A percentile compares a stretch with the other conserved stretches of the same genome.
Conservation (phyloP, 2,329 filamentous ascomycete species). For the Anisogramma anomala region DNA sequence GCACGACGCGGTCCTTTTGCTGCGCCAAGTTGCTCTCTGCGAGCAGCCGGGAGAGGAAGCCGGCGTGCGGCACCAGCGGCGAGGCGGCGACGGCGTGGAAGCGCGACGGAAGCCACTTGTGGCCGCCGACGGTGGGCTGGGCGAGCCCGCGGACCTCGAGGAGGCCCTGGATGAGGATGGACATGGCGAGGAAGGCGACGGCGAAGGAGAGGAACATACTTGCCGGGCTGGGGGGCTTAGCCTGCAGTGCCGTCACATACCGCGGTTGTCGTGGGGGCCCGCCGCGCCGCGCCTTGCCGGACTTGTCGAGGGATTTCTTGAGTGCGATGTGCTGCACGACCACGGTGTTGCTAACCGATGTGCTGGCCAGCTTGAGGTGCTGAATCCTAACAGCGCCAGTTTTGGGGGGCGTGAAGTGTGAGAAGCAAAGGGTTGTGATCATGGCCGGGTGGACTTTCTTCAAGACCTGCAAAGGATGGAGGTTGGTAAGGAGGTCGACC, state of each 20-base stretch:
- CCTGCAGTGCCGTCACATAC: constrained; percentile 56
- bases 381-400: constrained; percentile 37
- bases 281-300: constrained; percentile 24
- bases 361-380: constrained; percentile 67
- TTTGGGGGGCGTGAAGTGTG: constrained; percentile 43
- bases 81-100: constrained; percentile 10
- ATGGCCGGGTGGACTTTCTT: constrained; percentile 43
- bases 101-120: constrained; percentile 40
- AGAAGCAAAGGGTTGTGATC: constrained; percentile 50
- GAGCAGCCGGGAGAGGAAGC: constrained; percentile 11
- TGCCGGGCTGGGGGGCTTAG: constrained; percentile 38
- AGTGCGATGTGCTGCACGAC: constrained; percentile 72
- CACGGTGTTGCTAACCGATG: constrained; percentile 68
- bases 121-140: constrained; percentile 44
- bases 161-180: constrained; percentile 50
- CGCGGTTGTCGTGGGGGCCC: constrained; percentile 42
- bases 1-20: constrained; percentile 13
- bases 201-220: constrained; percentile 43
- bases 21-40: constrained; percentile 6
- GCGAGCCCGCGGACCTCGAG: constrained; percentile 51
- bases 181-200: constrained; percentile 47
- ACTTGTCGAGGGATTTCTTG: constrained; percentile 29
- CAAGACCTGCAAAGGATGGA: constrained; percentile 42
- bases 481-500: constrained; percentile 39
- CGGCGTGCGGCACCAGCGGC: neutral